Percentiles rank a stretch among this genome's conserved stretches.
Evolutionary conservation across 257 asterid genomes (phyloP).

Genomic region (Galeopsis tetrahit): DNA sequence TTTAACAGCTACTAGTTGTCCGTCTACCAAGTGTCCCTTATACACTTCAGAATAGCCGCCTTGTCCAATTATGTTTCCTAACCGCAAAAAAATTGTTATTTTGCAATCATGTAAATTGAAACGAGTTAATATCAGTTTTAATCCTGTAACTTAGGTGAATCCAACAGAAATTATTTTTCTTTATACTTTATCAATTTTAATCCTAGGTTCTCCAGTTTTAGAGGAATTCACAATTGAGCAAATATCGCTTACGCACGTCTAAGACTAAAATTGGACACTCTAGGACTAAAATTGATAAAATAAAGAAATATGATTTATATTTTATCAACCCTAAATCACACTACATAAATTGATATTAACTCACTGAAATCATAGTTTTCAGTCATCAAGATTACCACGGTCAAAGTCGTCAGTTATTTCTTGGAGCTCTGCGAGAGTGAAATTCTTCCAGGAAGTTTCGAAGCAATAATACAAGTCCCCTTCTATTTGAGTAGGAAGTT

Average conservation of each 20-base stretch:
- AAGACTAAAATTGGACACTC: no score
- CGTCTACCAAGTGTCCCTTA: conserved; percentile 81
- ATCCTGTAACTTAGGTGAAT: no score
- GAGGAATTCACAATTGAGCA: no score
- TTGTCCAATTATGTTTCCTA: conserved; percentile 84
- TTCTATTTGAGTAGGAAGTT: conserved; percentile 63
- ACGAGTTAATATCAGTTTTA: no score
- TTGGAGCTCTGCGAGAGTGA: conserved; percentile 75
- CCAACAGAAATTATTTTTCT: no score
- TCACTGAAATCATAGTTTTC: not conserved
- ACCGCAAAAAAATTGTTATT: conserved; percentile 21
- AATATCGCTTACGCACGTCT: no score
- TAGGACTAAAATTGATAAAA: no score
- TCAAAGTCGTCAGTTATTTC: conserved; percentile 69
- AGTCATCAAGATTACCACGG: conserved; percentile 50
- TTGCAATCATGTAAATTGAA: not conserved
- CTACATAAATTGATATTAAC: not conserved
- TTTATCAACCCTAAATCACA: no score
- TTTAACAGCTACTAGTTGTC: conserved; percentile 81
- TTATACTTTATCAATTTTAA: no score
- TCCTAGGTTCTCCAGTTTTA: no score
- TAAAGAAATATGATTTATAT: no score
- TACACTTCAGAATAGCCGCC: conserved; percentile 98
- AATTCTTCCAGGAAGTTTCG: conserved; percentile 82
- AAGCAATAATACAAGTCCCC: conserved; percentile 67